These are phyloP conservation scores for Botryosphaeria agaves DNA, from an alignment of 2,329 filamentous ascomycete genomes.

Conservation along the genomic window DNA sequence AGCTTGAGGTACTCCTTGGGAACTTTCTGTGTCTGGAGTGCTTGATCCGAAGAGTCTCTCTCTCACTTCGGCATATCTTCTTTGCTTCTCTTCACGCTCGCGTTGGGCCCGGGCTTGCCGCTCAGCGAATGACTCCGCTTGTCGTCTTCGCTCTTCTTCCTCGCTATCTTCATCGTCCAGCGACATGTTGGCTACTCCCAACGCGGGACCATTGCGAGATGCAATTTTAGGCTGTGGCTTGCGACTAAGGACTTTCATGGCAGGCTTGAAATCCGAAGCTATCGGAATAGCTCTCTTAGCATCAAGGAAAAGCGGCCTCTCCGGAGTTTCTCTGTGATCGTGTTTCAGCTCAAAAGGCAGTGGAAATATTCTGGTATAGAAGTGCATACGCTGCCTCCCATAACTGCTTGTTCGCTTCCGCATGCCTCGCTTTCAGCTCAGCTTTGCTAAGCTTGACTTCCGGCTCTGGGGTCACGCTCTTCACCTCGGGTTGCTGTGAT, in stretches of 20 bases:
- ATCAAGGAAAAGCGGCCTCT: conserved; percentile 61
- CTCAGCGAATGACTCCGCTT: conserved; percentile 55
- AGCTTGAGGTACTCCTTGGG: conserved; percentile 11
- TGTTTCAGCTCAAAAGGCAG: too few species aligned
- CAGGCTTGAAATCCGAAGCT: conserved; percentile 57
- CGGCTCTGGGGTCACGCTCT: conserved; percentile 22
- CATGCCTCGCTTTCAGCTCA: conserved; percentile 63
- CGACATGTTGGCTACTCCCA: conserved; percentile 26
- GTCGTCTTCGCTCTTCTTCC: conserved; percentile 40
- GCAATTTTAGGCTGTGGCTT: conserved; percentile 51
- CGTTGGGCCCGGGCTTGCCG: conserved; percentile 59
- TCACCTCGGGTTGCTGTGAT: too few species aligned
- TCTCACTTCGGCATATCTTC: conserved; percentile 73
- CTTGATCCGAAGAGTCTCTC: conserved; percentile 68
- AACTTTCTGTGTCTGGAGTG: conserved; percentile 15
- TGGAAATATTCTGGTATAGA: too few species aligned
- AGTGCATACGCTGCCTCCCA: conserved; percentile 70
- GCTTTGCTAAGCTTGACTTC: conserved; percentile 47
- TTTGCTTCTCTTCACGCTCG: conserved; percentile 78
- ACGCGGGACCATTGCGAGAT: conserved; percentile 33
- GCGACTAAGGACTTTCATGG: conserved; percentile 70
- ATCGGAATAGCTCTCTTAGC: conserved; percentile 45
- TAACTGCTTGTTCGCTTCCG: conserved; percentile 65
- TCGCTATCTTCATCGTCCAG: conserved; percentile 42
- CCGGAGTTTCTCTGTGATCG: conserved; percentile 53